A percentile compares a stretch with the other conserved stretches of the same genome.
Evolutionary conservation across 1,284 basidiomycete genomes (phyloP).

Genomic region (Heterobasidion parviporum): DNA sequence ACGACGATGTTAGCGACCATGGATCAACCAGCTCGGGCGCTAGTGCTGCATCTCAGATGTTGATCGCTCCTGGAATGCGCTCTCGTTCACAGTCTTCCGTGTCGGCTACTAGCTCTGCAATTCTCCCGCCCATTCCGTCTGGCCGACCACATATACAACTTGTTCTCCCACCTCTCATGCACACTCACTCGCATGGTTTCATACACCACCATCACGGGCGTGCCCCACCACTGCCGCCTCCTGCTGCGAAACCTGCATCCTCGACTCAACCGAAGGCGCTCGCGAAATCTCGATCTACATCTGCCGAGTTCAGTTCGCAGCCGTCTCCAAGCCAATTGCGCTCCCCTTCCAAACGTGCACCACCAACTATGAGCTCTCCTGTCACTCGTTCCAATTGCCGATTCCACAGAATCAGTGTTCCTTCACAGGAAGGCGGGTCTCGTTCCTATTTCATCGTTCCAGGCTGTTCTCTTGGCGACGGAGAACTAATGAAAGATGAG

Average conservation of each 20-base stretch:
- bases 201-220: slow-evolving; percentile 9
- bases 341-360: slow-evolving; percentile 2
- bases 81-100: background rate
- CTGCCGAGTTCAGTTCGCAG: background rate
- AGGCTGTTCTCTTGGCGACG: slow-evolving; percentile 51
- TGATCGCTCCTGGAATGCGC: background rate
- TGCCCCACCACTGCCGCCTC: slow-evolving; percentile 6
- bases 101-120: slow-evolving; percentile 10
- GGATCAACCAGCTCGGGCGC: background rate
- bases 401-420: slow-evolving; percentile 57
- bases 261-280: background rate
- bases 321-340: background rate
- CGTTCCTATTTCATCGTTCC: slow-evolving; percentile 55
- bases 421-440: slow-evolving; percentile 39
- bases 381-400: slow-evolving; percentile 52
- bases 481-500: slow-evolving; percentile 47
- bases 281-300: slow-evolving; percentile 1
- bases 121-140: slow-evolving; percentile 10
- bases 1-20: too few relatives aligned
- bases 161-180: slow-evolving; percentile 9
- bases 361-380: slow-evolving; percentile 14
- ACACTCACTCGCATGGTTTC: slow-evolving; percentile 8
- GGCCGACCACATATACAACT: background rate
- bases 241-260: background rate
- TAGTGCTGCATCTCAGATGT: background rate